Evolutionary conservation across 306 rosid genomes (phyloP), one percentile per base, ranked within the genome.

Genomic region (Parietaria judaica): DNA sequence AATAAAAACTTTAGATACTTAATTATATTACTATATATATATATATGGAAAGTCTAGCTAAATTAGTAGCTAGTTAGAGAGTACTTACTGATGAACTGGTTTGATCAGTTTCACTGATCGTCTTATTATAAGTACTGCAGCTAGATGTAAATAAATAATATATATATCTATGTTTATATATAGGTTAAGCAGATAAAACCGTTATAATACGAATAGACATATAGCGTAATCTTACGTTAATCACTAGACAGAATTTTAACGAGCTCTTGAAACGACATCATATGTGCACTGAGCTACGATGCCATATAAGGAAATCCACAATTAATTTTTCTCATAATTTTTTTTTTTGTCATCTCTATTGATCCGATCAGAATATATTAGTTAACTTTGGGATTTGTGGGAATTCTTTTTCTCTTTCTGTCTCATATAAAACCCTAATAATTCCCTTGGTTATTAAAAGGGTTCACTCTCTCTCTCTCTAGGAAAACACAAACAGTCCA

Each of bases 381-480:
- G 87, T 77, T 76, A 74, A 69, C 84, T 67, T 84, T 64, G 87
- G 90, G 83, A 84, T 81, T 81, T 77, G 87, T 67, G 75, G 80
- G 58, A 10, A 37, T 39, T 51, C 52, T 55, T 4, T 60, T 37
- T 56, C 14, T 8, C 15, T 15, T 4, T 6, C 8, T 13, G 31
- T 4, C 5, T 6, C 1, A 12, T 5, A 6, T 17, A 14, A 41
- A 14, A 6, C 12, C 16, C 38, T 61, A 48, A 4, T 62, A 8
- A 11, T 61, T 61, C 38, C 14, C 13, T 14, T 10, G 3, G 15
- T 6, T 10, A 6, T 31, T 14, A n/a, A n/a, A 10, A 44, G 56
- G 17, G 14, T 2, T 4, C 4, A 11, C 12, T 3, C 6, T 7
- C 15, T 36, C 14, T 59, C 9, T 13, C 5, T 60, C 64, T 60